phyloP scores from a whole-genome alignment of 2,329 filamentous ascomycete genomes.

The Colletotrichum sojae region DNA sequence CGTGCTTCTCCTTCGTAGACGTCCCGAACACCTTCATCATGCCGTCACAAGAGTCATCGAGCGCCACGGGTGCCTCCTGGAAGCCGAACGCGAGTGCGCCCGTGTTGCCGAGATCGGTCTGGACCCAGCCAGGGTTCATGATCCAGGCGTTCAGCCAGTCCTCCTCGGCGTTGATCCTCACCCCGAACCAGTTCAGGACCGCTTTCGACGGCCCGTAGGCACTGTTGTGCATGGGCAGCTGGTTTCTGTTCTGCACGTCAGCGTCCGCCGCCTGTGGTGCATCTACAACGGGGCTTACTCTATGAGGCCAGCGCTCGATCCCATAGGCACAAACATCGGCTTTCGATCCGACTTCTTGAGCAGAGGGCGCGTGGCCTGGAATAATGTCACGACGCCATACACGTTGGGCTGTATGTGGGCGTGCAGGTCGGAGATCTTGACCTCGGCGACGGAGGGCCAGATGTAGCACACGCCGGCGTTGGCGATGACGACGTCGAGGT shows the following conservation, averaged over 20 bases:
- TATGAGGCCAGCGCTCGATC: constrained; percentile 4
- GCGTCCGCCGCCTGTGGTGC: neutral
- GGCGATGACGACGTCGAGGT: constrained; percentile 65
- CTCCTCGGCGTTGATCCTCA: constrained; percentile 29
- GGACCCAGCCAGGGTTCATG: constrained; percentile 14
- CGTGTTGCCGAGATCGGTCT: constrained; percentile 27
- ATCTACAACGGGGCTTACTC: neutral
- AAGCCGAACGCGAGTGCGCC: constrained; percentile 16
- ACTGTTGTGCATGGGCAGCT: constrained; percentile 17
- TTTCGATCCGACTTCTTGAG: constrained; percentile 40
- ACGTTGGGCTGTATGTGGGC: constrained; percentile 58
- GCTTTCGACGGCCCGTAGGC: constrained; percentile 28
- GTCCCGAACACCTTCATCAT: constrained; percentile 25
- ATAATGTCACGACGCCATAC: constrained; percentile 24
- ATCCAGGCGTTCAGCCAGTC: constrained; percentile 25
- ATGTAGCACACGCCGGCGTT: constrained; percentile 62
- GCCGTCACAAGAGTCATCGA: constrained; percentile 29
- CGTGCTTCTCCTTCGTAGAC: constrained; percentile 43
- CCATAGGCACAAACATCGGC: constrained; percentile 8
- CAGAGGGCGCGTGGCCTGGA: constrained; percentile 47
- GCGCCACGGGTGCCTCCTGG: constrained; percentile 5
- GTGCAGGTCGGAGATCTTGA: constrained; percentile 53
- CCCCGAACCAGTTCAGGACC: constrained; percentile 13
- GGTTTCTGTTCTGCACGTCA: constrained; percentile 1
- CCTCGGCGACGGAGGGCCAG: constrained; percentile 50